Evolutionary conservation across 2,329 filamentous ascomycete genomes (phyloP).

Genomic region (Talaromyces islandicus): DNA sequence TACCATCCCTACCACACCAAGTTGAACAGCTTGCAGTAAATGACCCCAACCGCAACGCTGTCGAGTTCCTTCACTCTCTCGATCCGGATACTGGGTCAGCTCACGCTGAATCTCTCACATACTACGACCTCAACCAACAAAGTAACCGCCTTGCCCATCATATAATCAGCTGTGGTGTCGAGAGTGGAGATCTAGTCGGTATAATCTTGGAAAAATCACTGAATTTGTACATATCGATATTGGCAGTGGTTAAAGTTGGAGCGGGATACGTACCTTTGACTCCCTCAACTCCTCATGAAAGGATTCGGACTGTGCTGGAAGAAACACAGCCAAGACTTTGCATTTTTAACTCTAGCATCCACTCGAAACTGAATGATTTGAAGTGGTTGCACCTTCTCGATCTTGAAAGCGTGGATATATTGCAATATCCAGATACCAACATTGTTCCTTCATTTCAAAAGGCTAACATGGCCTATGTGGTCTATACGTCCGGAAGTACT

Average conservation of each 20-base stretch:
- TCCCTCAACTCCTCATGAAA: slow-evolving; percentile 60
- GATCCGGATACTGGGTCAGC: slow-evolving; percentile 22
- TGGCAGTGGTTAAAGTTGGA: slow-evolving; percentile 69
- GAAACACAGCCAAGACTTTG: slow-evolving; percentile 52
- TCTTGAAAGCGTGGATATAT: slow-evolving; percentile 10
- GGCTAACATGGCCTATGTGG: slow-evolving; percentile 62
- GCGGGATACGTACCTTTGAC: slow-evolving; percentile 75
- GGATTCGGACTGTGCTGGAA: slow-evolving; percentile 56
- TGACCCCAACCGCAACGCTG: slow-evolving; percentile 52
- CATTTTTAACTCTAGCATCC: slow-evolving; percentile 26
- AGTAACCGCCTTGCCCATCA: slow-evolving; percentile 60
- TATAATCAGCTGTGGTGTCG: slow-evolving; percentile 45
- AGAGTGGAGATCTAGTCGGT: slow-evolving; percentile 57
- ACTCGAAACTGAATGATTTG: slow-evolving; percentile 1
- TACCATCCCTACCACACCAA: slow-evolving; percentile 43
- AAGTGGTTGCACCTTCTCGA: slow-evolving; percentile 13
- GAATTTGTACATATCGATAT: slow-evolving; percentile 65
- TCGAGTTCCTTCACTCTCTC: slow-evolving; percentile 57
- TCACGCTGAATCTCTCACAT: slow-evolving; percentile 50
- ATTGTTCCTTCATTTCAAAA: slow-evolving; percentile 14
- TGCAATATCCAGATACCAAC: slow-evolving; percentile 13
- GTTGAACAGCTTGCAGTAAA: slow-evolving; percentile 50
- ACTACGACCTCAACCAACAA: slow-evolving; percentile 55
- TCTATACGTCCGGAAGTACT: slow-evolving; percentile 81
- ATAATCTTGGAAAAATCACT: slow-evolving; percentile 73